These are phyloP conservation scores for Colletotrichum caudatum DNA, from an alignment of 2,329 filamentous ascomycete genomes.

Conservation along the genomic window DNA sequence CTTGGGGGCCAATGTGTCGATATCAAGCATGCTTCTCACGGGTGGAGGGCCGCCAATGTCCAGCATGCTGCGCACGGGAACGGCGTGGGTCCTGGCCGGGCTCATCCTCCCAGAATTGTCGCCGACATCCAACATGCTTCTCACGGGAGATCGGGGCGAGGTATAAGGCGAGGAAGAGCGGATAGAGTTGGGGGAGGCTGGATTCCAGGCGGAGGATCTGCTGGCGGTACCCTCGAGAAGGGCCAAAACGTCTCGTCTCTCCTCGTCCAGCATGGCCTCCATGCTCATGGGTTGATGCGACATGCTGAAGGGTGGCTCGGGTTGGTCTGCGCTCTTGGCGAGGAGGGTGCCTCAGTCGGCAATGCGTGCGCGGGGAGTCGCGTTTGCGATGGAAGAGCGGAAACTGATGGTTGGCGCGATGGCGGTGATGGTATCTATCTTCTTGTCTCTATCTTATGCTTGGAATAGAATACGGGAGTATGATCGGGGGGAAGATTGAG, in stretches of 20 bases:
- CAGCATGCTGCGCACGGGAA: constrained; percentile 75
- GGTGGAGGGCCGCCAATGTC: constrained; percentile 63
- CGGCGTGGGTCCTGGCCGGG: constrained; percentile 54
- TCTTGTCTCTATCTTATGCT: not conserved
- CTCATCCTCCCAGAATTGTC: constrained; percentile 54
- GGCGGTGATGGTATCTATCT: constrained; percentile 3
- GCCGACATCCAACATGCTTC: constrained; percentile 75
- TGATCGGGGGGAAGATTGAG: not conserved
- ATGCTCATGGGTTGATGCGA: constrained; percentile 73
- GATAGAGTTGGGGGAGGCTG: constrained; percentile 49
- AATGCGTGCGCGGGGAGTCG: constrained; percentile 19
- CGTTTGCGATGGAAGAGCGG: constrained; percentile 5
- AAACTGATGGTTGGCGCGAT: not conserved
- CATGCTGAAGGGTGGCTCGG: constrained; percentile 45
- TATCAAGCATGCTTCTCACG: constrained; percentile 66
- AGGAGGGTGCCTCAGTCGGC: constrained; percentile 8
- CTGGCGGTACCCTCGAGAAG: constrained; percentile 68
- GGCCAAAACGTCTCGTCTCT: constrained; percentile 78
- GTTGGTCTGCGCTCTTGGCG: not conserved
- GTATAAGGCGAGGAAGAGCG: constrained; percentile 67
- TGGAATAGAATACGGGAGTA: constrained; percentile 17
- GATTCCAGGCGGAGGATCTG: constrained; percentile 45
- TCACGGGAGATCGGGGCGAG: constrained; percentile 73
- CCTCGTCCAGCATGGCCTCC: constrained; percentile 81
- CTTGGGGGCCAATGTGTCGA: constrained; percentile 53